These are phyloP conservation scores for Hortiboletus rubellus DNA, from an alignment of 1,284 basidiomycete genomes.

Conservation along the genomic window DNA sequence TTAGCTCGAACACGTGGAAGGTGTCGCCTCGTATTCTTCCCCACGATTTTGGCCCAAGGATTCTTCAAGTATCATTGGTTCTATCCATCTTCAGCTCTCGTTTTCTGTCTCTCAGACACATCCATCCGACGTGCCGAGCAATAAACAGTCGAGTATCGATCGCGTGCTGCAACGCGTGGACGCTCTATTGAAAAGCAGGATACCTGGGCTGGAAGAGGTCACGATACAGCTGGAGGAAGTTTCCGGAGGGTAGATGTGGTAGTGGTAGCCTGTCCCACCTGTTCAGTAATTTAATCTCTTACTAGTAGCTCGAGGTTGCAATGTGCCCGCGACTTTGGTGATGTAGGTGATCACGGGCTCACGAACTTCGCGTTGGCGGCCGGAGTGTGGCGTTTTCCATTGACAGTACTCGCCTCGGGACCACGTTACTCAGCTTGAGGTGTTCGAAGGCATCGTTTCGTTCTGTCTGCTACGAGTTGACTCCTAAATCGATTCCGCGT, in stretches of 20 bases:
- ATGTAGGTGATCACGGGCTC: no score
- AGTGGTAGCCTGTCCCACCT: constrained; percentile 7
- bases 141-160: constrained; percentile 57
- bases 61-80: constrained; percentile 80
- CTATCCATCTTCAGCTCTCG: constrained; percentile 83
- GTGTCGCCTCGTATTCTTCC: constrained; percentile 76
- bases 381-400: no score
- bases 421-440: neutral
- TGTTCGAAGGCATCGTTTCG: no score
- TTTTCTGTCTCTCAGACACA: constrained; percentile 36
- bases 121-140: constrained; percentile 58
- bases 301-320: neutral
- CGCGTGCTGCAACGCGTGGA: constrained; percentile 77
- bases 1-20: constrained; percentile 66
- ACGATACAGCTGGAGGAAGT: constrained; percentile 78
- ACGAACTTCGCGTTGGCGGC: no score
- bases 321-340: no score
- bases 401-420: neutral
- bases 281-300: constrained; percentile 19
- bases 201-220: constrained; percentile 81
- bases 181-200: constrained; percentile 63
- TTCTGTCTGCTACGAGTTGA: neutral
- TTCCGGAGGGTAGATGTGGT: constrained; percentile 10
- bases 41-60: constrained; percentile 98
- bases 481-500: neutral